A percentile compares a stretch with the other conserved stretches of the same genome.
Conservation (phyloP, 495 filamentous ascomycete genomes). For the Penicillium ochrochloron region DNA sequence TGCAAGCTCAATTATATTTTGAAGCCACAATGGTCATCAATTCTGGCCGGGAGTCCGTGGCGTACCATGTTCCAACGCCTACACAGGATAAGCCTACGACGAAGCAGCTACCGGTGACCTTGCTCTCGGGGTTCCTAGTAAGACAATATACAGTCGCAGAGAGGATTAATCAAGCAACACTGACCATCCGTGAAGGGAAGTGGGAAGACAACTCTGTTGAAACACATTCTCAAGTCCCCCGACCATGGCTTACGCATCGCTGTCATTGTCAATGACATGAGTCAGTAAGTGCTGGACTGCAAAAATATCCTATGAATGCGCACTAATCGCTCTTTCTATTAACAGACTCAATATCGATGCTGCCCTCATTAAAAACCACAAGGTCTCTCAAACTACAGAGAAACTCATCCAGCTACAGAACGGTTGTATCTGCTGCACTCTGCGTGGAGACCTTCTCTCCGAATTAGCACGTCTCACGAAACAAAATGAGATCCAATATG, state of each 20-base stretch:
- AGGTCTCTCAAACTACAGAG: conserved; percentile 55
- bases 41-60: conserved; percentile 32
- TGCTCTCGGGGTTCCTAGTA: conserved; percentile 55
- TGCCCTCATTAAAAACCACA: conserved; percentile 56
- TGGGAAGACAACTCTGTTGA: conserved; percentile 62
- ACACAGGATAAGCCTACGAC: conserved; percentile 12
- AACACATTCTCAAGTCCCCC: conserved; percentile 56
- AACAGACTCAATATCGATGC: conserved; percentile 60
- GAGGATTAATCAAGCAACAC: background rate
- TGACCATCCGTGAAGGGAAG: conserved; percentile 43
- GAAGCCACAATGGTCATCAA: conserved; percentile 38
- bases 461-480: conserved; percentile 57
- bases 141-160: background rate
- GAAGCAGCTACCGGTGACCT: conserved; percentile 47
- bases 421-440: conserved; percentile 65
- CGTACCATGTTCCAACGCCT: conserved; percentile 25
- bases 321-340: background rate
- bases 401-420: conserved; percentile 65
- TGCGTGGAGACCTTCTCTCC: conserved; percentile 60
- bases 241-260: conserved; percentile 60
- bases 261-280: conserved; percentile 64
- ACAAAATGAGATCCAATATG: conserved; percentile 56
- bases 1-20: background rate
- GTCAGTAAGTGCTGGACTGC: conserved; percentile 37
- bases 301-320: background rate